Evolutionary conservation across 495 filamentous ascomycete species (phyloP).

Genomic region (Xylaria cubensis): DNA sequence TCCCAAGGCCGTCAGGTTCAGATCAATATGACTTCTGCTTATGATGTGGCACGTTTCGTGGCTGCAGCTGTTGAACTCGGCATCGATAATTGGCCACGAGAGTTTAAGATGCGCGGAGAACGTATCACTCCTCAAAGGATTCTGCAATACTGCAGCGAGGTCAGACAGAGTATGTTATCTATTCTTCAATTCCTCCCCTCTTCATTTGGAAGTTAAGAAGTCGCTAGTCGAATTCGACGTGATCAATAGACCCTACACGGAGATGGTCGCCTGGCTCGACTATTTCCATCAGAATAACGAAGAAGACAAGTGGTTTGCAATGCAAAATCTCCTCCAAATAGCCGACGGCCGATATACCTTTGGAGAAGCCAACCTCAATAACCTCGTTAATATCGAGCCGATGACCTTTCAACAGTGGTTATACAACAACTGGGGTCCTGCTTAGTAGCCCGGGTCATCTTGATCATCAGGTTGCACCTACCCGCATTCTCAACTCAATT

Average conservation of each 20-base stretch:
- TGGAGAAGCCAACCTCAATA: slow-evolving; percentile 52
- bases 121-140: slow-evolving; percentile 61
- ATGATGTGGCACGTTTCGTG: slow-evolving; percentile 71
- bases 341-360: slow-evolving; percentile 59
- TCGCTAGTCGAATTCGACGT: slow-evolving; percentile 49
- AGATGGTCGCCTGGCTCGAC: slow-evolving; percentile 50
- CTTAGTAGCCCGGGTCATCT: slow-evolving; percentile 25
- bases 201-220: slow-evolving; percentile 25
- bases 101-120: slow-evolving; percentile 69
- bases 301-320: slow-evolving; percentile 44
- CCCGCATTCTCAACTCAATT: neutral
- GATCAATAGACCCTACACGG: slow-evolving; percentile 46
- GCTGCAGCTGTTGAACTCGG: slow-evolving; percentile 66
- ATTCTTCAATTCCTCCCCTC: neutral
- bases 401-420: slow-evolving; percentile 57
- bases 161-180: slow-evolving; percentile 46
- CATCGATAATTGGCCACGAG: slow-evolving; percentile 67
- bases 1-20: slow-evolving; percentile 54
- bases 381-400: slow-evolving; percentile 49
- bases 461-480: neutral
- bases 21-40: slow-evolving; percentile 70
- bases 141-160: slow-evolving; percentile 50
- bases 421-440: slow-evolving; percentile 50
- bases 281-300: slow-evolving; percentile 48
- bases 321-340: slow-evolving; percentile 56